These are phyloP conservation scores for Colletotrichum sp. DNA, from an alignment of 2,329 filamentous ascomycete genomes.

Conservation along the genomic window DNA sequence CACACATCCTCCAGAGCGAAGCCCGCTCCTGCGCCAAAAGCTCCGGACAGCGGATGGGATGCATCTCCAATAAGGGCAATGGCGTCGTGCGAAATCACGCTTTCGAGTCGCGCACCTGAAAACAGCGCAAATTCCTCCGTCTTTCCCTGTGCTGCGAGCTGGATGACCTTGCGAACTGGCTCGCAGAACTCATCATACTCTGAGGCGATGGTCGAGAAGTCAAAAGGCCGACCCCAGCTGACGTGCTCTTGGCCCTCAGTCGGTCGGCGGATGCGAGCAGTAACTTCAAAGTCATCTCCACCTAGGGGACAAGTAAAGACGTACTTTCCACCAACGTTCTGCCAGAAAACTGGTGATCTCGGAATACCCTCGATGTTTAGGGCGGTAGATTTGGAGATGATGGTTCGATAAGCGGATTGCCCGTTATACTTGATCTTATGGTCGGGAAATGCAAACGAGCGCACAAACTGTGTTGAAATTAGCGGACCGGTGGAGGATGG, in stretches of 20 bases:
- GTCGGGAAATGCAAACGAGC: conserved; percentile 43
- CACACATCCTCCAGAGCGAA: conserved; percentile 41
- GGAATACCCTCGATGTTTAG: conserved; percentile 33
- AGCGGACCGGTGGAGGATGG: accelerated
- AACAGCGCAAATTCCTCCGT: conserved; percentile 35
- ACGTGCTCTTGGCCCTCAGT: conserved; percentile 28
- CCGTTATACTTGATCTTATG: conserved; percentile 50
- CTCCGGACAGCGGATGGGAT: conserved; percentile 57
- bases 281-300: conserved; percentile 37
- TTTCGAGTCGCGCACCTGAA: conserved; percentile 31
- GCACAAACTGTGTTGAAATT: conserved; percentile 35
- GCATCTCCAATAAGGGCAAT: conserved; percentile 59
- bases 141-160: conserved; percentile 28
- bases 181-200: conserved; percentile 33
- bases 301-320: conserved; percentile 38
- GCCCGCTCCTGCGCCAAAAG: conserved; percentile 42
- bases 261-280: conserved; percentile 26
- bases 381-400: conserved; percentile 29
- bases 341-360: conserved; percentile 33
- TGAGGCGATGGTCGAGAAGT: conserved; percentile 22
- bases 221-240: conserved; percentile 32
- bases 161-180: conserved; percentile 31
- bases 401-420: conserved; percentile 35
- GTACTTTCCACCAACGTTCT: conserved; percentile 31
- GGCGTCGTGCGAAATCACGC: conserved; percentile 22